These are phyloP conservation scores for Hymenoscyphus linearis DNA, from an alignment of 2,329 filamentous ascomycete species.

Conservation along the genomic window DNA sequence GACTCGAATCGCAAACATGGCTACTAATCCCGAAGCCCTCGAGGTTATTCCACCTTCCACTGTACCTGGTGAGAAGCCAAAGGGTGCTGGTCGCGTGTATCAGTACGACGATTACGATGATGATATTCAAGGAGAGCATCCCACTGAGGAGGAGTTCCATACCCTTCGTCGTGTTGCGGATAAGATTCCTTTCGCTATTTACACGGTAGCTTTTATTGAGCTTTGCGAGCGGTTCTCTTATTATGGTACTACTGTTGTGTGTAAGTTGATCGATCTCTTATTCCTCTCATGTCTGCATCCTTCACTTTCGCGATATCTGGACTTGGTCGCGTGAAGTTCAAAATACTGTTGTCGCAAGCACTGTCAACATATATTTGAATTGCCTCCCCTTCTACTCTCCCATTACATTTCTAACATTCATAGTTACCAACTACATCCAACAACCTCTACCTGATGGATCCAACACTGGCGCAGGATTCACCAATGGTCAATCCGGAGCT, in stretches of 20 bases:
- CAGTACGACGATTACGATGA: constrained; percentile 6
- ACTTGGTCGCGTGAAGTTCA: not conserved
- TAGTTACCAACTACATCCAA: constrained; percentile 49
- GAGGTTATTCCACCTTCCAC: not conserved
- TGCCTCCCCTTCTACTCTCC: not conserved
- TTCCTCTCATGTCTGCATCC: not conserved
- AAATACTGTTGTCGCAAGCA: not conserved
- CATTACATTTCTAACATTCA: constrained; percentile 3
- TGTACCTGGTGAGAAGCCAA: not conserved
- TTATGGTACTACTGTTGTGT: constrained; percentile 58
- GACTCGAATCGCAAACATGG: not conserved
- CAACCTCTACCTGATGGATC: constrained; percentile 40
- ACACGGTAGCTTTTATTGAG: constrained; percentile 57
- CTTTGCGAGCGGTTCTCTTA: constrained; percentile 58
- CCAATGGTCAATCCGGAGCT: constrained; percentile 34
- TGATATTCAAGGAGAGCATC: constrained; percentile 16
- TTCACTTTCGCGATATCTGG: not conserved
- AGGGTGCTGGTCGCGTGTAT: not conserved
- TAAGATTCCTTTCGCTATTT: constrained; percentile 26
- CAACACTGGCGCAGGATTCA: constrained; percentile 40
- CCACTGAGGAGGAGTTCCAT: constrained; percentile 25
- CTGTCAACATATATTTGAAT: not conserved
- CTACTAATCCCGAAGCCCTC: not conserved
- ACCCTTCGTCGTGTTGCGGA: constrained; percentile 25
- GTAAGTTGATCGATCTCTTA: constrained; percentile 37